Conservation (phyloP, 805 yeast genomes). For the Cyberlindnera amylophila region DNA sequence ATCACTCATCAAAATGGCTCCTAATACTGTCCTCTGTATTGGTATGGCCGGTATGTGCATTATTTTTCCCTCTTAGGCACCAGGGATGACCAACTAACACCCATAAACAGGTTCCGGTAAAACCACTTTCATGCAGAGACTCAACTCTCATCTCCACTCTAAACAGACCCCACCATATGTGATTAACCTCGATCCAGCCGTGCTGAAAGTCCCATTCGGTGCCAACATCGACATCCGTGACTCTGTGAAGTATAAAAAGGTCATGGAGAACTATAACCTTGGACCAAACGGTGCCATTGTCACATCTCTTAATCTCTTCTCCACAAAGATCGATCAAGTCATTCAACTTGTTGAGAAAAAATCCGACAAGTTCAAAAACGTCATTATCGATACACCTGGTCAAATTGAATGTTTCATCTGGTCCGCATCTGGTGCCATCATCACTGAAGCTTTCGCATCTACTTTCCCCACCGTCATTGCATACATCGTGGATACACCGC, state of each 20-base stretch:
- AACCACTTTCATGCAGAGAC: constrained; percentile 94
- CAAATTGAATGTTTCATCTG: constrained; percentile 98
- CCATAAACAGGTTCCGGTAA: constrained; percentile 66
- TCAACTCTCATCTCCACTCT: constrained; percentile 83
- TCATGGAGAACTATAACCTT: constrained; percentile 89
- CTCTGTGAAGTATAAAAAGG: constrained; percentile 91
- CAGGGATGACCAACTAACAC: not conserved
- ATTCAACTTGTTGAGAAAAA: constrained; percentile 80
- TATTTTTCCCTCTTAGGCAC: too few relatives aligned
- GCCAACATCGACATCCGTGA: constrained; percentile 95
- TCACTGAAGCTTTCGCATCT: constrained; percentile 94
- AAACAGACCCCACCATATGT: constrained; percentile 80
- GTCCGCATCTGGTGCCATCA: constrained; percentile 96
- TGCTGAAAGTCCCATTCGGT: constrained; percentile 86
- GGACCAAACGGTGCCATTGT: constrained; percentile 99
- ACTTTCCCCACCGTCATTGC: constrained; percentile 95
- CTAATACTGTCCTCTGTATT: constrained; percentile 46
- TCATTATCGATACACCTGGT: constrained; percentile 96
- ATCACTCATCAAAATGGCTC: constrained; percentile 28
- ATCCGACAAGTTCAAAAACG: constrained; percentile 50
- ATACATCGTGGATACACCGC: constrained; percentile 93
- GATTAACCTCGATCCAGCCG: constrained; percentile 95
- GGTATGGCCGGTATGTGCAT: constrained; percentile 57
- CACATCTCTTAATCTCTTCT: constrained; percentile 84
- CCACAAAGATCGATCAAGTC: constrained; percentile 96